These are phyloP conservation scores for Penicillium sp. DNA, from an alignment of 2,329 filamentous ascomycete genomes.

Conservation along the genomic window DNA sequence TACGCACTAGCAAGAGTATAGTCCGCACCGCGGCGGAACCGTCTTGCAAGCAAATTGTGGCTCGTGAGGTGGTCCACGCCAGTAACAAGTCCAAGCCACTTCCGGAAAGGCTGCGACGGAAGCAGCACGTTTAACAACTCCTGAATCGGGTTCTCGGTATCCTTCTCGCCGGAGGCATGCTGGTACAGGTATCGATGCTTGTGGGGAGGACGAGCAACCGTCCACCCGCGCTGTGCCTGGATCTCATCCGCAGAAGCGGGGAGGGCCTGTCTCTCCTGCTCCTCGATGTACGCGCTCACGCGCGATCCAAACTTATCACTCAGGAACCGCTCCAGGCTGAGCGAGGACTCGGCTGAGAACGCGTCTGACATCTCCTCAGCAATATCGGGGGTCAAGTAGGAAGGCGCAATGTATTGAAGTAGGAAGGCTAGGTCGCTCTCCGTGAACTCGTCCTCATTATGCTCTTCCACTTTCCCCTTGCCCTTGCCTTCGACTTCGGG, in stretches of 20 bases:
- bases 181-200: conserved; percentile 92
- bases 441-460: conserved; percentile 61
- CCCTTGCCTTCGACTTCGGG: conserved; percentile 40
- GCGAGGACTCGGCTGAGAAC: conserved; percentile 79
- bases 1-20: conserved; percentile 92
- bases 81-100: conserved; percentile 85
- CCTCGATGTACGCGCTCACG: conserved; percentile 69
- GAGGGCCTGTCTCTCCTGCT: conserved; percentile 56
- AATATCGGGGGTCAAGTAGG: conserved; percentile 88
- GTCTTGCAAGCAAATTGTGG: conserved; percentile 74
- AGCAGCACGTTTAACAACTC: conserved; percentile 80
- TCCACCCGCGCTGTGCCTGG: conserved; percentile 62
- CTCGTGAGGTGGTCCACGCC: conserved; percentile 64
- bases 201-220: conserved; percentile 81
- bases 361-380: conserved; percentile 75
- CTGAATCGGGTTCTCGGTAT: conserved; percentile 55
- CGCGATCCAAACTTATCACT: conserved; percentile 71
- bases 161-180: conserved; percentile 46
- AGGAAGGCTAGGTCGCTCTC: conserved; percentile 84
- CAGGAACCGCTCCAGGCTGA: conserved; percentile 76
- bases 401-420: conserved; percentile 83
- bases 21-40: conserved; percentile 82
- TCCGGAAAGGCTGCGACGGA: conserved; percentile 79
- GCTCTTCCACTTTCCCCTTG: conserved; percentile 43
- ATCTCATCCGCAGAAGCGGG: conserved; percentile 52